Evolutionary conservation across 108 stramenopile genomes (phyloP).

Genomic region (Nannochloropsis gaditana): DNA sequence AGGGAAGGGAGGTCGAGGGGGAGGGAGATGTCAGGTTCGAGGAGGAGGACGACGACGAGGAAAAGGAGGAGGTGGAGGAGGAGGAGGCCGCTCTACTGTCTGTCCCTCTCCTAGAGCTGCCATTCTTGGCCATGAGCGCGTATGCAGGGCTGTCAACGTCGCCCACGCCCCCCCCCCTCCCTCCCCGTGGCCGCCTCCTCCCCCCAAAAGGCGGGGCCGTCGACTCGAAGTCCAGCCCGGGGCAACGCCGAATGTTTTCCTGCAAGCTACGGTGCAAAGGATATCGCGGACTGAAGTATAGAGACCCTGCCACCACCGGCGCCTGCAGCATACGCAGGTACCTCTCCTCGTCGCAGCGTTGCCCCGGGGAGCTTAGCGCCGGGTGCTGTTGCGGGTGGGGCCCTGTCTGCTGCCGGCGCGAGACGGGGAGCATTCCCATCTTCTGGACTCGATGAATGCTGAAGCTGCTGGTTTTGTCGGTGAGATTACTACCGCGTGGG

Average conservation of each 20-base stretch:
- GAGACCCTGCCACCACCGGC: slow-evolving; percentile 16
- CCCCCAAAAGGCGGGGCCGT: slow-evolving; percentile 3
- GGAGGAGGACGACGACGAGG: background rate
- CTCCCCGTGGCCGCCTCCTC: background rate
- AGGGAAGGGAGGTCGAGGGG: background rate
- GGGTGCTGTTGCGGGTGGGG: background rate
- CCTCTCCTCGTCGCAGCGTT: slow-evolving; percentile 4
- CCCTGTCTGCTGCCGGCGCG: background rate
- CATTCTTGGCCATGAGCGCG: too few relatives aligned
- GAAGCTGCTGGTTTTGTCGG: slow-evolving; percentile 9
- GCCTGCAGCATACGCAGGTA: slow-evolving; percentile 3
- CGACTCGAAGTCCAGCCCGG: background rate
- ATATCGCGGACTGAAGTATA: background rate
- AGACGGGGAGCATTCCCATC: slow-evolving; percentile 3
- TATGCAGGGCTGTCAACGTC: too few relatives aligned
- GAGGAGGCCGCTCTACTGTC: background rate
- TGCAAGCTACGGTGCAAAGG: background rate
- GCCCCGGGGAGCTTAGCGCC: background rate
- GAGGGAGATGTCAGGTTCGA: background rate
- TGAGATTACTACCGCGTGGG: background rate
- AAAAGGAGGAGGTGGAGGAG: background rate
- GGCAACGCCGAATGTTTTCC: background rate
- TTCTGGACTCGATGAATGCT: background rate
- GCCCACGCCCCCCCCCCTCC: background rate
- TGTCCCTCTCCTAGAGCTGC: too few relatives aligned